Percentiles rank a stretch among this genome's conserved stretches.
phyloP scores from a whole-genome alignment of 768 basidiomycete genomes.

The Suillus subluteus region DNA sequence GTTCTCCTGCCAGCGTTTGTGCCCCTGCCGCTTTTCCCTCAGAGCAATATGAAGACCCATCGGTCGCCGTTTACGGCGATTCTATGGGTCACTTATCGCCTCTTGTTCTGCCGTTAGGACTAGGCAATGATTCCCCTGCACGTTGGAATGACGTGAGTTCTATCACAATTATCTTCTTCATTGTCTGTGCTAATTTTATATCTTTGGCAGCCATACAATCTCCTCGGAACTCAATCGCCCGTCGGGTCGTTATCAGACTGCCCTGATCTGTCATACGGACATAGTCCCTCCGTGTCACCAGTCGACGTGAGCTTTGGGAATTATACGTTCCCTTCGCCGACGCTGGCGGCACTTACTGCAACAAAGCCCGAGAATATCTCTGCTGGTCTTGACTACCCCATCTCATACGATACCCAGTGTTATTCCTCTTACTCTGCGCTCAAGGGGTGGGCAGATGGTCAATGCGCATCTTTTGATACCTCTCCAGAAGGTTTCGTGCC shows the following conservation, averaged over 20 bases:
- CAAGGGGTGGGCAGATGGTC: conserved; percentile 31
- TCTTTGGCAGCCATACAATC: conserved; percentile 35
- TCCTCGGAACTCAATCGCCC: conserved; percentile 32
- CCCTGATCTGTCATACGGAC: conserved; percentile 24
- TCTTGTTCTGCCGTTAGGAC: conserved; percentile 34
- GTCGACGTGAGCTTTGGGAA: conserved; percentile 26
- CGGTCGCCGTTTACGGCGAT: conserved; percentile 26
- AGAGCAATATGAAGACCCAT: conserved; percentile 28
- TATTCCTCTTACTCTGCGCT: conserved; percentile 24
- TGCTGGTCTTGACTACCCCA: conserved; percentile 10
- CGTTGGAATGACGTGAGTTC: conserved; percentile 39
- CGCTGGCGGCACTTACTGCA: conserved; percentile 20
- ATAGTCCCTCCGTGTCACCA: conserved; percentile 31
- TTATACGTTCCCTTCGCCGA: conserved; percentile 23
- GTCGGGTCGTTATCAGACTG: conserved; percentile 19
- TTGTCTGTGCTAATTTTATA: conserved; percentile 21
- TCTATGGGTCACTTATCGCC: conserved; percentile 33
- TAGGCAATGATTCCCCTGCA: conserved; percentile 32
- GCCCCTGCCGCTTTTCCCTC: conserved; percentile 14
- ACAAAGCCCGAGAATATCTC: conserved; percentile 15
- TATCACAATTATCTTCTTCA: conserved; percentile 17
- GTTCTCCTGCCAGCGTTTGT: conserved; percentile 21
- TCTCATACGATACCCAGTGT: conserved; percentile 16
- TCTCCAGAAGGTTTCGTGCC: conserved; percentile 25
- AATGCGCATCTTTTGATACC: conserved; percentile 11